Percentiles rank a stretch among this genome's conserved stretches.
These are phyloP conservation scores for Fonsecaea monophora DNA, from an alignment of 2,329 filamentous ascomycete species.

Conservation along the genomic window DNA sequence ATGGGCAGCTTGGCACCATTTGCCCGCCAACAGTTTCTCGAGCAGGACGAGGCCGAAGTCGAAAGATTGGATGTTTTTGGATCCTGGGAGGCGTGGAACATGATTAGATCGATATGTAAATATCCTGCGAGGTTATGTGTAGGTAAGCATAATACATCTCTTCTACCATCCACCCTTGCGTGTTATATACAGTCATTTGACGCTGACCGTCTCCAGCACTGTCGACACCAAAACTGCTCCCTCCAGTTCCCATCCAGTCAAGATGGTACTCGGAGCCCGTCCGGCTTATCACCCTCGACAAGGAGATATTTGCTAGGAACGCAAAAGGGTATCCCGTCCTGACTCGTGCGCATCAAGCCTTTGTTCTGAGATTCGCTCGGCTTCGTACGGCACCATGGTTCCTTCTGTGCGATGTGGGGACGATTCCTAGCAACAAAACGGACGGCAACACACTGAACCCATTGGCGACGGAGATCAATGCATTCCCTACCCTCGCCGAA, in stretches of 20 bases:
- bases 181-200: constrained; percentile 24
- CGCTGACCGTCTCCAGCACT: constrained; percentile 53
- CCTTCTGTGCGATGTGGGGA: constrained; percentile 64
- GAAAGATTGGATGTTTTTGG: constrained; percentile 73
- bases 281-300: constrained; percentile 61
- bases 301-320: constrained; percentile 63
- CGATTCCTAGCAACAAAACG: constrained; percentile 56
- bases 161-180: background rate
- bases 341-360: constrained; percentile 63
- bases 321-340: constrained; percentile 65
- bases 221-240: constrained; percentile 65
- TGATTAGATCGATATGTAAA: constrained; percentile 81
- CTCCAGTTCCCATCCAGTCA: constrained; percentile 61
- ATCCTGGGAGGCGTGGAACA: constrained; percentile 93
- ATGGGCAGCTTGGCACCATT: constrained; percentile 55
- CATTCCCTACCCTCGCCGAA: constrained; percentile 74
- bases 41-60: constrained; percentile 42
- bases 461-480: constrained; percentile 42
- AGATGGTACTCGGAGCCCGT: constrained; percentile 70
- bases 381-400: constrained; percentile 66
- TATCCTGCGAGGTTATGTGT: constrained; percentile 82
- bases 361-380: constrained; percentile 64
- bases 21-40: constrained; percentile 51
- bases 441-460: constrained; percentile 6
- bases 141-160: constrained; percentile 66